Conservation (phyloP, 176 grass and related monocot species). For the Calamus simplicifolius region DNA sequence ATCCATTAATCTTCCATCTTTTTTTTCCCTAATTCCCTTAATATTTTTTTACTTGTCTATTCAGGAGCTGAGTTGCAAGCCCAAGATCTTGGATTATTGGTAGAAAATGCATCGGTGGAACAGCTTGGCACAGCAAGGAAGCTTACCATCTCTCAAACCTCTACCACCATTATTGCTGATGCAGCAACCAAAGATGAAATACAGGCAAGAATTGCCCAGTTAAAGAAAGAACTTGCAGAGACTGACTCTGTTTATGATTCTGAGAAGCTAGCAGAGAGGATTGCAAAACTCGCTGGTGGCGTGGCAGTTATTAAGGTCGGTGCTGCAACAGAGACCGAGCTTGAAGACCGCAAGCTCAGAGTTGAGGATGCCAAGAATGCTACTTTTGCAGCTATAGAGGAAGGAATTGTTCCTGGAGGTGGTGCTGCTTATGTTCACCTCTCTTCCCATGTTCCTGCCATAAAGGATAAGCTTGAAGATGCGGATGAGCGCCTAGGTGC, state of each 20-base stretch:
- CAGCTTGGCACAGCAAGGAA: conserved; percentile 10
- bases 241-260: conserved; percentile 19
- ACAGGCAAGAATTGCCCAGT: conserved; percentile 8
- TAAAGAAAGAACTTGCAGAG: conserved; percentile 21
- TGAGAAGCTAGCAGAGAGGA: conserved; percentile 11
- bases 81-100: conserved; percentile 10
- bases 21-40: not conserved
- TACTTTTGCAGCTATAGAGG: conserved; percentile 9
- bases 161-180: conserved; percentile 13
- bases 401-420: conserved; percentile 12
- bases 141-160: conserved; percentile 4
- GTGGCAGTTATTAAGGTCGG: not conserved
- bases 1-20: too few relatives aligned
- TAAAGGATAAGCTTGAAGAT: conserved; percentile 9
- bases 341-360: conserved; percentile 13
- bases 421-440: conserved; percentile 8
- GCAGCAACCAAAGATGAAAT: conserved; percentile 12
- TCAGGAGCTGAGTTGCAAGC: conserved; percentile 13
- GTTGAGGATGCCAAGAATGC: conserved; percentile 13
- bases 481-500: conserved; percentile 8
- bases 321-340: conserved; percentile 9
- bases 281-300: conserved; percentile 11
- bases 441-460: not conserved
- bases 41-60: not conserved
- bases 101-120: conserved; percentile 4